A percentile compares a stretch with the other conserved stretches of the same genome.
Conservation (phyloP, 2,329 filamentous ascomycete species). For the Exophiala viscosa region DNA sequence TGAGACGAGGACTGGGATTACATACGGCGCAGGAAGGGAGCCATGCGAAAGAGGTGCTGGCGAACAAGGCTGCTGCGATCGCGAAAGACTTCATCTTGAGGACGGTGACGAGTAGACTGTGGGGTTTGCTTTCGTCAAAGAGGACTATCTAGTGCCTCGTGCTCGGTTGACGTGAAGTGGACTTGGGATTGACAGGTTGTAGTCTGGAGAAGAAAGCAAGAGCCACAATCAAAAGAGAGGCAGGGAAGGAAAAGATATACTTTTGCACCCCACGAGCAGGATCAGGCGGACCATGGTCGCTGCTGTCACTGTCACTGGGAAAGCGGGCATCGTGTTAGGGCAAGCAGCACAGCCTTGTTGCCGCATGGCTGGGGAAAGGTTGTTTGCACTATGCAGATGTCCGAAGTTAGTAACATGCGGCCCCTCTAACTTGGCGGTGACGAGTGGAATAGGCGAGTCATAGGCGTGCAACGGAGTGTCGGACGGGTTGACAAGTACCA, state of each 20-base stretch:
- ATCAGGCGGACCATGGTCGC: neutral
- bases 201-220: conserved; percentile 3
- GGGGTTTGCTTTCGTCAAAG: neutral
- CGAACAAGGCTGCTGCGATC: conserved; percentile 24
- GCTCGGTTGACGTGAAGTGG: neutral
- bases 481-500: neutral
- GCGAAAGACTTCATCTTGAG: conserved; percentile 26
- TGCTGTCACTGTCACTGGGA: conserved; percentile 7
- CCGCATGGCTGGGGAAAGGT: conserved; percentile 7
- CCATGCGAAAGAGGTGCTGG: conserved; percentile 23
- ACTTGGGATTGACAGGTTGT: conserved; percentile 5
- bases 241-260: conserved; percentile 20
- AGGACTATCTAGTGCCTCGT: neutral
- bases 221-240: neutral
- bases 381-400: conserved; percentile 4
- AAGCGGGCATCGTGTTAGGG: neutral
- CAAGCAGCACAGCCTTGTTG: conserved; percentile 21
- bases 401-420: conserved; percentile 17
- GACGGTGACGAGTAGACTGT: neutral
- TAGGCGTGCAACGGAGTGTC: neutral
- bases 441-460: neutral
- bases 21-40: conserved; percentile 24
- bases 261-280: neutral
- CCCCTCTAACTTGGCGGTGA: neutral
- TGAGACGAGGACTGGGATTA: neutral